These are phyloP conservation scores for Wallacemonas collosoma DNA, from an alignment of 208 protist species.

Conservation along the genomic window DNA sequence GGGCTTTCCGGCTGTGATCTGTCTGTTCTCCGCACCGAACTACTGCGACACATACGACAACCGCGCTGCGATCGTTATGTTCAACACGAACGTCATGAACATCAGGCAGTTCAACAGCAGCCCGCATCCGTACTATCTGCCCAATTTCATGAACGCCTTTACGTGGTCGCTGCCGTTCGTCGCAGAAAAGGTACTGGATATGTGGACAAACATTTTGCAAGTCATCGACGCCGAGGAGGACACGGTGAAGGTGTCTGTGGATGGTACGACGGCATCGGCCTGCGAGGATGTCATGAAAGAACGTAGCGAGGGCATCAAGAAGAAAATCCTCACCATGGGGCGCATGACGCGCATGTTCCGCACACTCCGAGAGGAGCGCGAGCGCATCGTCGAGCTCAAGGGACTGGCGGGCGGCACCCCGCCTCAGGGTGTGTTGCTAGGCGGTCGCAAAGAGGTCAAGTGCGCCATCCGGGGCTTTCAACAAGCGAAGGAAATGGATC, in stretches of 20 bases:
- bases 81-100: conserved; percentile 96
- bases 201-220: conserved; percentile 84
- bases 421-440: conserved; percentile 61
- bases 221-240: conserved; percentile 70
- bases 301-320: conserved; percentile 43
- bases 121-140: conserved; percentile 97
- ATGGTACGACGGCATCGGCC: not conserved
- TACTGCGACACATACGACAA: conserved; percentile 98
- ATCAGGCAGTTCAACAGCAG: conserved; percentile 96
- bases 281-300: conserved; percentile 26
- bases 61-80: conserved; percentile 92
- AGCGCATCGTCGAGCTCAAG: conserved; percentile 75
- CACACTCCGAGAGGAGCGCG: conserved; percentile 48
- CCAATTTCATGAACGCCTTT: conserved; percentile 98
- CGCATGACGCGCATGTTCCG: conserved; percentile 60
- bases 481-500: conserved; percentile 60
- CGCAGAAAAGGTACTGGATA: conserved; percentile 94
- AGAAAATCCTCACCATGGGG: conserved; percentile 67
- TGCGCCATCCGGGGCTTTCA: conserved; percentile 63
- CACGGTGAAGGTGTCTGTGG: conserved; percentile 14
- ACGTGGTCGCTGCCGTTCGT: conserved; percentile 97
- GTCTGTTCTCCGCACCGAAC: conserved; percentile 97
- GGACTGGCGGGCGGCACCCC: conserved; percentile 58
- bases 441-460: conserved; percentile 54
- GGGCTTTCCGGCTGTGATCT: conserved; percentile 96